Evolutionary conservation across 2,329 filamentous ascomycete genomes (phyloP).

Genomic region (Aspergillus sergii): DNA sequence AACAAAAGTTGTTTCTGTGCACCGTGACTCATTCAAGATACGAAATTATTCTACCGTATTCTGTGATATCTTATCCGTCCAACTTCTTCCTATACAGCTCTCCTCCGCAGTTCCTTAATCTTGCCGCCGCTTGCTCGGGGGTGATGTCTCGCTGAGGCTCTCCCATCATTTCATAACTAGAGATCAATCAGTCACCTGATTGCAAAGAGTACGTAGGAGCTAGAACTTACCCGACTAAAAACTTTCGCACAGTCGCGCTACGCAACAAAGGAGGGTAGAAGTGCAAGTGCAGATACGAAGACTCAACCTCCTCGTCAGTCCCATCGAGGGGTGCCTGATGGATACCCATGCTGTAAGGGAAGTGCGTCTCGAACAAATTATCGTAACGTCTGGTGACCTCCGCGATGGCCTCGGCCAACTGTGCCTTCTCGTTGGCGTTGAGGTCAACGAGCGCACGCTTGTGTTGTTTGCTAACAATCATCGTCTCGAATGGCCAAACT

Average conservation of each 20-base stretch:
- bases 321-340: slow-evolving; percentile 91
- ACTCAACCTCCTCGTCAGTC: slow-evolving; percentile 78
- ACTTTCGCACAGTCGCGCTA: slow-evolving; percentile 93
- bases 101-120: slow-evolving; percentile 74
- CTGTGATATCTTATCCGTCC: slow-evolving; percentile 16
- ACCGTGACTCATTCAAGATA: neutral
- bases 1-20: slow-evolving; percentile 10
- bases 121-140: slow-evolving; percentile 86
- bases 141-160: slow-evolving; percentile 99
- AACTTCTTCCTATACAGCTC: slow-evolving; percentile 78
- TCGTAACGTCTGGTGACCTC: slow-evolving; percentile 92
- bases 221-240: slow-evolving; percentile 72
- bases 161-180: slow-evolving; percentile 83
- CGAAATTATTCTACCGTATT: slow-evolving; percentile 12
- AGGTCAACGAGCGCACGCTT: slow-evolving; percentile 85
- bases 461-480: slow-evolving; percentile 83
- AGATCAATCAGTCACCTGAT: slow-evolving; percentile 16
- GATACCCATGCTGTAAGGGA: slow-evolving; percentile 95
- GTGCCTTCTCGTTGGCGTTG: slow-evolving; percentile 66
- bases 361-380: slow-evolving; percentile 94
- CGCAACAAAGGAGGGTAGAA: slow-evolving; percentile 94
- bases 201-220: neutral
- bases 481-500: slow-evolving; percentile 93
- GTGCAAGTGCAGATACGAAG: slow-evolving; percentile 92
- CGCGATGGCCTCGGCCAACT: slow-evolving; percentile 80